Percentiles rank a stretch among this genome's conserved stretches.
phyloP scores from a whole-genome alignment of 2,329 filamentous ascomycete species.

The Camillea tinctor region DNA sequence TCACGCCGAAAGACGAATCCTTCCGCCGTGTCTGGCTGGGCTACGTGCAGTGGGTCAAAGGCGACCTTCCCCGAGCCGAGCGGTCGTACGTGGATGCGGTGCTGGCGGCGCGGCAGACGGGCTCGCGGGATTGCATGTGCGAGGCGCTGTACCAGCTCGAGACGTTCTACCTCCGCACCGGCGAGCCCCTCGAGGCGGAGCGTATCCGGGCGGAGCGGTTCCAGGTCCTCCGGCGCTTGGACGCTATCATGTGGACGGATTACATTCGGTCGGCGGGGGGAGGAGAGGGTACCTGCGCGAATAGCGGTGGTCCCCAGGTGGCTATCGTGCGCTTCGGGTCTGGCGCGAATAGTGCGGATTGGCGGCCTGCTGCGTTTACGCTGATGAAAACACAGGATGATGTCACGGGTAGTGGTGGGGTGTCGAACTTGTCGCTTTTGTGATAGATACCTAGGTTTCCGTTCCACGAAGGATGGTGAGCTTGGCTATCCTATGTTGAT shows the following conservation, averaged over 20 bases:
- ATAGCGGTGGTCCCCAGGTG: slow-evolving; percentile 5
- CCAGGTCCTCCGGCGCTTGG: slow-evolving; percentile 19
- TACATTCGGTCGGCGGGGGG: slow-evolving; percentile 2
- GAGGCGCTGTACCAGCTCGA: slow-evolving; percentile 32
- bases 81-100: slow-evolving; percentile 25
- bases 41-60: slow-evolving; percentile 25
- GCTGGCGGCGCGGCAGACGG: slow-evolving; percentile 23
- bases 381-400: neutral
- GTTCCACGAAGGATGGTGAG: neutral
- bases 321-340: slow-evolving; percentile 19
- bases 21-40: slow-evolving; percentile 30
- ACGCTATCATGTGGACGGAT: slow-evolving; percentile 24
- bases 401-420: neutral
- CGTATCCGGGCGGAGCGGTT: slow-evolving; percentile 25
- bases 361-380: slow-evolving; percentile 19
- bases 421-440: neutral
- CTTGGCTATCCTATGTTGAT: neutral
- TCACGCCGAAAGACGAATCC: slow-evolving; percentile 26
- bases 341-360: slow-evolving; percentile 9
- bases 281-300: neutral
- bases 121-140: slow-evolving; percentile 26
- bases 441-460: neutral
- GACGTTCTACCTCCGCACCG: slow-evolving; percentile 26
- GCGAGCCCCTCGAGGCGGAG: slow-evolving; percentile 25
- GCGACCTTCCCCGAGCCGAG: slow-evolving; percentile 22